Percentiles rank a stretch among this genome's conserved stretches.
Evolutionary conservation across 169 alveolate species (phyloP).

Genomic region (Cryptosporidium tyzzeri): DNA sequence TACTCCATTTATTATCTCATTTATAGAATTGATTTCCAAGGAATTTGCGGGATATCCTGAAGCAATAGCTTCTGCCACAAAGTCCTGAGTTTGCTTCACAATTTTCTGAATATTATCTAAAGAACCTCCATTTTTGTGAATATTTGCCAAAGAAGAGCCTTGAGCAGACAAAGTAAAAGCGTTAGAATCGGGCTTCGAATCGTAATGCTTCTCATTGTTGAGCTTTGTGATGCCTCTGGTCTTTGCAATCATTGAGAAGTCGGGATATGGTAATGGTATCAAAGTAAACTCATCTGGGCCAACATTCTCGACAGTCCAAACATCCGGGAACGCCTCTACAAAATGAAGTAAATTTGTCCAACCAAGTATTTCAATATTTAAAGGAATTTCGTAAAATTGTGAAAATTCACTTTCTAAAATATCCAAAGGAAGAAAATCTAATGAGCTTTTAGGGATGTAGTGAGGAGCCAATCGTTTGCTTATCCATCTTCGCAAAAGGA

Average conservation of each 20-base stretch:
- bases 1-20: constrained; percentile 56
- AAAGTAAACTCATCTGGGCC: constrained; percentile 74
- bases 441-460: constrained; percentile 46
- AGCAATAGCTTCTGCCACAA: constrained; percentile 28
- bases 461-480: constrained; percentile 54
- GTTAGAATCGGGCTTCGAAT: not conserved
- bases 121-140: constrained; percentile 1
- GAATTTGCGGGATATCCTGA: constrained; percentile 68
- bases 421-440: constrained; percentile 68
- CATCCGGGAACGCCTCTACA: constrained; percentile 74
- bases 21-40: constrained; percentile 39
- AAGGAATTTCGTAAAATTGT: constrained; percentile 40
- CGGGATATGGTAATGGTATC: constrained; percentile 68
- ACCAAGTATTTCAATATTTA: constrained; percentile 59
- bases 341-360: constrained; percentile 71
- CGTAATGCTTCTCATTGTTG: not conserved
- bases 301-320: constrained; percentile 74
- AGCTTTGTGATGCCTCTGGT: constrained; percentile 17
- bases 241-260: constrained; percentile 49
- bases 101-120: constrained; percentile 21
- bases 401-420: constrained; percentile 59
- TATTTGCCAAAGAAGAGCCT: not conserved
- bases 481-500: constrained; percentile 67
- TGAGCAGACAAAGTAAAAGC: not conserved
- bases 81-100: constrained; percentile 49